Conservation (phyloP, 208 protist species). For the Trypanosoma avium region DNA sequence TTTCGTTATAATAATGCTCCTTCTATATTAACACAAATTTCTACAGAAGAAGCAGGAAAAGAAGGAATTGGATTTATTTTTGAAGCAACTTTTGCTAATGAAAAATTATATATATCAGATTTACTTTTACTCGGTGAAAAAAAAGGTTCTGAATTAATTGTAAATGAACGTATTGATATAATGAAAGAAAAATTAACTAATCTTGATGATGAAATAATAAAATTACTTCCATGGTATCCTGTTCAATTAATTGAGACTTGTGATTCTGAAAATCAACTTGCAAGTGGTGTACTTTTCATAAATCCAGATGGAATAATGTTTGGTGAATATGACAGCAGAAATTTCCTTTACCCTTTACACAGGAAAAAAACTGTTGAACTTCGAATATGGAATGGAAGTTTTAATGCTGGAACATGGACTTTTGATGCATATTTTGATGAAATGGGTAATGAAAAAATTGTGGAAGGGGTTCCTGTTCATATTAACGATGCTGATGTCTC, state of each 20-base stretch:
- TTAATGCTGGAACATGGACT: conserved; percentile 46
- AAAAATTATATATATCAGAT: conserved; percentile 78
- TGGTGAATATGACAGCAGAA: conserved; percentile 72
- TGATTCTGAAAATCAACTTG: conserved; percentile 44
- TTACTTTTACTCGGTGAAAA: conserved; percentile 62
- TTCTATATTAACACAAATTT: conserved; percentile 5
- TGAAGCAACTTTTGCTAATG: conserved; percentile 63
- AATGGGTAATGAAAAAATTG: conserved; percentile 45
- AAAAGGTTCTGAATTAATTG: conserved; percentile 48
- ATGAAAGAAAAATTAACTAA: conserved; percentile 55
- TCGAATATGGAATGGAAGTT: conserved; percentile 69
- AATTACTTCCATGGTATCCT: conserved; percentile 65
- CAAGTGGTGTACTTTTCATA: conserved; percentile 70
- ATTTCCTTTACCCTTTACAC: conserved; percentile 67
- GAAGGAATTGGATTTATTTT: conserved; percentile 53
- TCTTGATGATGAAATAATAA: conserved; percentile 40
- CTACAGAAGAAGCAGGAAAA: conserved; percentile 11
- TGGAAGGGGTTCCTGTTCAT: conserved; percentile 42
- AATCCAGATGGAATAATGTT: conserved; percentile 75
- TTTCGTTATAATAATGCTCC: conserved; percentile 44
- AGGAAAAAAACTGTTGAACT: conserved; percentile 67
- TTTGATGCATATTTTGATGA: conserved; percentile 74
- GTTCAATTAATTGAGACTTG: conserved; percentile 61
- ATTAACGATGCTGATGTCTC: conserved; percentile 63
- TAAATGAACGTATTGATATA: conserved; percentile 62